These are phyloP conservation scores for Cladophialophora psammophila DNA, from an alignment of 2,329 filamentous ascomycete species.

Conservation along the genomic window DNA sequence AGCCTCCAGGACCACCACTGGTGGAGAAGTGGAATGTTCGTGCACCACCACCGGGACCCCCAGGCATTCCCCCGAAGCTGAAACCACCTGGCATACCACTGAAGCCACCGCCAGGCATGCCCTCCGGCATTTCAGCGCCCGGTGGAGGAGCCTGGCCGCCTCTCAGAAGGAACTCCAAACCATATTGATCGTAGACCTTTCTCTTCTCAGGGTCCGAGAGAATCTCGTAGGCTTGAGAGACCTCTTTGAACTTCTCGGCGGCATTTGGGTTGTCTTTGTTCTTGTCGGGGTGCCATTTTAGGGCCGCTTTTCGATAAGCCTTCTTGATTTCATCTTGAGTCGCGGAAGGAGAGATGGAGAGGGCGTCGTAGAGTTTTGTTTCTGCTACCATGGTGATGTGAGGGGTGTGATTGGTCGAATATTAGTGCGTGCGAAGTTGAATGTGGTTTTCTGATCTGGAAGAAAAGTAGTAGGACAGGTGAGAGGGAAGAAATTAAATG, in stretches of 20 bases:
- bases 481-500: constrained; percentile 28
- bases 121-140: constrained; percentile 56
- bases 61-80: constrained; percentile 57
- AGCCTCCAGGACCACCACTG: constrained; percentile 66
- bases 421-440: constrained; percentile 36
- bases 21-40: constrained; percentile 60
- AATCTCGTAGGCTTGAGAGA: constrained; percentile 97
- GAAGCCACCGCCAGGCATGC: constrained; percentile 59
- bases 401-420: constrained; percentile 30
- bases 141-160: constrained; percentile 75
- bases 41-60: constrained; percentile 49
- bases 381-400: constrained; percentile 80
- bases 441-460: constrained; percentile 41
- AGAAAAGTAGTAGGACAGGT: constrained; percentile 33
- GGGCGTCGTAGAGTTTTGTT: constrained; percentile 90
- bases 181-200: constrained; percentile 92
- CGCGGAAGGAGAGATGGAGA: constrained; percentile 79
- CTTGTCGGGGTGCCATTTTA: constrained; percentile 97
- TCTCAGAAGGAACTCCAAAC: constrained; percentile 87
- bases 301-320: constrained; percentile 85
- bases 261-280: constrained; percentile 90
- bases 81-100: constrained; percentile 62
- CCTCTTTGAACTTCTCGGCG: constrained; percentile 96
- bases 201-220: constrained; percentile 96
- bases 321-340: constrained; percentile 97